Percentiles rank a stretch among this genome's conserved stretches.
Evolutionary conservation across 1,284 basidiomycete species (phyloP).

Genomic region (Boletus semigastroideus): DNA sequence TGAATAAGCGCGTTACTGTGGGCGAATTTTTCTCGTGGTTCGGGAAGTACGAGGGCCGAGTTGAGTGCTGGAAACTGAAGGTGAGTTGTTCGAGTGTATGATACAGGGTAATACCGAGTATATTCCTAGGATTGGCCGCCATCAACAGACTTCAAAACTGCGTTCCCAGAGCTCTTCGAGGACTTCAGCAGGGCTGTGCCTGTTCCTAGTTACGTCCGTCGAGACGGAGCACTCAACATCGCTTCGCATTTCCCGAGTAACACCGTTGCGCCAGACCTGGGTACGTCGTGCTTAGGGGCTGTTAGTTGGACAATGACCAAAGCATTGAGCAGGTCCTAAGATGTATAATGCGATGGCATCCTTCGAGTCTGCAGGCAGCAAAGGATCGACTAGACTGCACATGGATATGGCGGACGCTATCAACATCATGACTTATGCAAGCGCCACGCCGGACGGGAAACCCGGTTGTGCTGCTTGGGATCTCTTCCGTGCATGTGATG

Average conservation of each 20-base stretch:
- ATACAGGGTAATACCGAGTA: conserved; percentile 5
- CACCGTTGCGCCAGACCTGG: conserved; percentile 84
- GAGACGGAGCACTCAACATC: conserved; percentile 87
- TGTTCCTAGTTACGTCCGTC: conserved; percentile 83
- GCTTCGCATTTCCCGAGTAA: conserved; percentile 87
- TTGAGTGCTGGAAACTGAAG: conserved; percentile 81
- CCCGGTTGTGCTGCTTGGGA: conserved; percentile 92
- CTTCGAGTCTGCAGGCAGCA: conserved; percentile 58
- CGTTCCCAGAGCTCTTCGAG: conserved; percentile 84
- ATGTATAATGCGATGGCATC: conserved; percentile 82
- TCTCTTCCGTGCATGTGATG: conserved; percentile 81
- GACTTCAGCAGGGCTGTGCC: conserved; percentile 86
- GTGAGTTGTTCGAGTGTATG: conserved; percentile 36
- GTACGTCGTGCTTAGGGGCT: conserved; percentile 35
- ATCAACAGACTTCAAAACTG: conserved; percentile 77
- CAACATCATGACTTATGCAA: conserved; percentile 86
- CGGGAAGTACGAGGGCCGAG: conserved; percentile 60
- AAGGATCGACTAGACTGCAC: conserved; percentile 85
- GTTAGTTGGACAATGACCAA: conserved; percentile 25
- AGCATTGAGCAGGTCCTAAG: conserved; percentile 59
- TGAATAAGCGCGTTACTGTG: conserved; percentile 62
- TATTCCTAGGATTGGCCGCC: conserved; percentile 84
- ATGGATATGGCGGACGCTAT: conserved; percentile 97
- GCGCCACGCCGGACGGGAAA: conserved; percentile 57
- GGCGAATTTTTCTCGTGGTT: conserved; percentile 81